Percentiles rank a stretch among this genome's conserved stretches.
Evolutionary conservation across 352 stramenopile genomes (phyloP).

Genomic region (Thalassiosira ordinaria): DNA sequence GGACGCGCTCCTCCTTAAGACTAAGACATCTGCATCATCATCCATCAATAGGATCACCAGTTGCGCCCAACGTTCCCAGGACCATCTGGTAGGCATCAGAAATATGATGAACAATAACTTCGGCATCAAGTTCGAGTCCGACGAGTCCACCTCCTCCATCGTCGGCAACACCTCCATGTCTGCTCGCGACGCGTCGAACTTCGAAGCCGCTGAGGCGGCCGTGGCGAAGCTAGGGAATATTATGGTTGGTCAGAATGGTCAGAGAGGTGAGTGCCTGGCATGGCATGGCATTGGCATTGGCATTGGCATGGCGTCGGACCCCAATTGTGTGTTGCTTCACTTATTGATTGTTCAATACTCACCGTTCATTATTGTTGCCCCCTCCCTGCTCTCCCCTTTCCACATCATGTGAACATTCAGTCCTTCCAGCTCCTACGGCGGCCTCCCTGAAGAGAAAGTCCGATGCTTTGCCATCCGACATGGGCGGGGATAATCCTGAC

Average conservation of each 20-base stretch:
- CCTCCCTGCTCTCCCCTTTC: too few species aligned
- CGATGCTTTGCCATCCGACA: too few species aligned
- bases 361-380: too few species aligned
- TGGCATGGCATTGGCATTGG: too few species aligned
- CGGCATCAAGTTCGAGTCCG: conserved; percentile 35
- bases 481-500: too few species aligned
- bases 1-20: not conserved
- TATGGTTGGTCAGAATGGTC: conserved; percentile 25
- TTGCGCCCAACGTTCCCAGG: not conserved
- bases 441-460: conserved; percentile 15
- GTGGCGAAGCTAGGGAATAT: conserved; percentile 40
- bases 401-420: too few species aligned
- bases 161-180: not conserved
- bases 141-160: conserved; percentile 26
- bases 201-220: conserved; percentile 34
- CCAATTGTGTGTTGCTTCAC: too few species aligned
- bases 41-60: not conserved
- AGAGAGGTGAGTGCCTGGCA: not conserved
- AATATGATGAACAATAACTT: conserved; percentile 1
- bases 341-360: not conserved
- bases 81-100: conserved; percentile 1
- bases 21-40: not conserved
- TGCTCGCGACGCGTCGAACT: conserved; percentile 6
- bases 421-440: too few species aligned
- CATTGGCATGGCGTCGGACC: too few species aligned